Base-by-base conservation (phyloP, 768 basidiomycete species). In the Lanmaoa pseudosensibilis region DNA sequence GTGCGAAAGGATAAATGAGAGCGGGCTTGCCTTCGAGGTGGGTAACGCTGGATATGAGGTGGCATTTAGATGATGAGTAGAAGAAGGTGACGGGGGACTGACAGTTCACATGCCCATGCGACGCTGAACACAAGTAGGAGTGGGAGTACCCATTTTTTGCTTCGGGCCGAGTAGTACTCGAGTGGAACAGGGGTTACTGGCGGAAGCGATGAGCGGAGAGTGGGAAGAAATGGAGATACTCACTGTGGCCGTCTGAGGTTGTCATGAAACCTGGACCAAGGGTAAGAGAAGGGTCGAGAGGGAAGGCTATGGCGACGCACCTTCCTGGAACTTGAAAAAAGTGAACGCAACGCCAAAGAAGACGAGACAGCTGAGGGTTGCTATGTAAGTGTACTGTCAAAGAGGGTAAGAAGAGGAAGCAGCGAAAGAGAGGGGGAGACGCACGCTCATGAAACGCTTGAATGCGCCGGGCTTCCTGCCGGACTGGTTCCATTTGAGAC, bases 381-480 rank as follows among this genome's bases (percentile, higher is more conserved):
- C 80, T n/a, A 91, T 73, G 68, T 91, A 92, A n/a, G 88, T 87
- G 74, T 92, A 92, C 73, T 90, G 80, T 48, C 15, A n/a, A 19
- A 50, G 54, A 46, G 51, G 61, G 49, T 65, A 64, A 66, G 59
- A 50, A 50, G 60, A 23, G 36, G 8, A 12, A 33, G 52, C 30
- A 19, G 45, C 21, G 32, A 3, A 15, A 30, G 49, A 8, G 45
- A 21, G 50, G 27, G 41, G 33, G 4, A 27, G n/a, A 77, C 84
- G 66, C 66, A 91, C 88, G n/a, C 88, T 92, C 91, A 93, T 93
- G 66, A 93, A 80, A 49, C 92, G 80, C 74, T 88, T 92, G 81
- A 93, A 93, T 13, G 90, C 84, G 54, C 91, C 91, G 54, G 87
- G 88, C 68, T 89, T 88, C 50, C 88, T 79, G 34, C 88, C 88